Base-by-base conservation (phyloP, 108 stramenopile species). In the Skeletonema grethae region DNA sequence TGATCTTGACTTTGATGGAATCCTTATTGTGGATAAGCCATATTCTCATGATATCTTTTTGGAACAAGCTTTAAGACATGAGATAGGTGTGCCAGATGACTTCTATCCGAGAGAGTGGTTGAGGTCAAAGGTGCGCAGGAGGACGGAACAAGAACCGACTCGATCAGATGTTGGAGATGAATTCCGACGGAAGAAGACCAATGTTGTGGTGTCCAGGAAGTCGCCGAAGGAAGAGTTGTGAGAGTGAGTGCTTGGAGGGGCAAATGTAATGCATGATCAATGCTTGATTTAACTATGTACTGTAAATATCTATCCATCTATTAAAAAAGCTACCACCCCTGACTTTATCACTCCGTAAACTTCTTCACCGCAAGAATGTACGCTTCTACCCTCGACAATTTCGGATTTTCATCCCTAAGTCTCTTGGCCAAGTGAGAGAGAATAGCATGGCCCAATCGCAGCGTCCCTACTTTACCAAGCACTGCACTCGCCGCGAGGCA, bases 101-200 rank as follows among this genome's bases (percentile, higher is more conserved):
- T 76, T 85, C 57, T 62, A 70, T 70, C 85, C 85, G 22, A 63
- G 63, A 25, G 53, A 63, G 30, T 73, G 71, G 71, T 41, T 72
- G 46, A 61, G 72, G 24, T 46, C 46, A 16, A 73, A 73, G 63
- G 72, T 73, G 25, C 61, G 72, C 15, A 31, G 61, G 18, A 50
- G 63, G 56, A 22, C 13, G 29, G 57, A 59, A 18, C 62, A 55
- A 12, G 62, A 63, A 15, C 63, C 34, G 28, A 46, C 7, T 43
- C 41, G 53, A 45, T 38, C 41, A 31, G 53, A 32, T 9, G 20
- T 61, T 70, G 72, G 72, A 28, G 53, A 56, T 25, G 63, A 64
- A 36, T 73, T 73, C 35, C 20, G 63, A 41, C 63, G 55, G 16
- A 73, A 73, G 63, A 73, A 64, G 50, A 60, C 62, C 20, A 61